These are phyloP conservation scores for Albizia julibrissin DNA, from an alignment of 306 rosid genomes.

Conservation along the genomic window DNA sequence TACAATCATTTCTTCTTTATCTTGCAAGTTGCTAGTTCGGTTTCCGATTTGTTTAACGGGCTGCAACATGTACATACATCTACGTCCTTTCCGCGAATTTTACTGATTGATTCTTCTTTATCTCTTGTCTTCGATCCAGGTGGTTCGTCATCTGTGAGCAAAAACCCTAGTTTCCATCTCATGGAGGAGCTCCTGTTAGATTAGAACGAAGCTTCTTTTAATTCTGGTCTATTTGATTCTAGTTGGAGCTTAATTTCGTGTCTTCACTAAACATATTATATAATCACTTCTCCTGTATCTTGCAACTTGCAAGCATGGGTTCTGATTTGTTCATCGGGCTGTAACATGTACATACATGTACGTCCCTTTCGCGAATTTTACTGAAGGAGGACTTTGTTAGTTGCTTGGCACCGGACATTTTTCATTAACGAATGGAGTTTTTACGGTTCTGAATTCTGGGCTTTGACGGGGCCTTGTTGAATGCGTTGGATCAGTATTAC, in stretches of 20 bases:
- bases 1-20: constrained; percentile 1
- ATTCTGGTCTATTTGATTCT: constrained; percentile 29
- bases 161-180: constrained; percentile 50
- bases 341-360: constrained; percentile 33
- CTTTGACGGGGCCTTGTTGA: constrained; percentile 37
- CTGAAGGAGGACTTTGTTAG: constrained; percentile 37
- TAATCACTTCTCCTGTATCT: not conserved
- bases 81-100: constrained; percentile 26
- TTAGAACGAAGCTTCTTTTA: constrained; percentile 48
- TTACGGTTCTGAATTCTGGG: constrained; percentile 29
- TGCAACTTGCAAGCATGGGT: constrained; percentile 3
- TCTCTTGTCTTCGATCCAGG: constrained; percentile 49
- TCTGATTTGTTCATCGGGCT: constrained; percentile 39
- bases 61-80: constrained; percentile 35
- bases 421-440: constrained; percentile 35
- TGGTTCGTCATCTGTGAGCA: constrained; percentile 10
- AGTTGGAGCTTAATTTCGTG: constrained; percentile 32
- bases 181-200: constrained; percentile 42
- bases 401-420: constrained; percentile 28
- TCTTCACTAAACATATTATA: constrained; percentile 26
- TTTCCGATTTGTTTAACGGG: constrained; percentile 38
- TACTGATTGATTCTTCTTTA: constrained; percentile 26
- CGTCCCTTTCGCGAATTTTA: constrained; percentile 28
- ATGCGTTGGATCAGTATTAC: constrained; percentile 58
- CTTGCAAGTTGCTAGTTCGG: constrained; percentile 3